Conservation (phyloP, 306 rosid genomes). For the Quercus robur region DNA sequence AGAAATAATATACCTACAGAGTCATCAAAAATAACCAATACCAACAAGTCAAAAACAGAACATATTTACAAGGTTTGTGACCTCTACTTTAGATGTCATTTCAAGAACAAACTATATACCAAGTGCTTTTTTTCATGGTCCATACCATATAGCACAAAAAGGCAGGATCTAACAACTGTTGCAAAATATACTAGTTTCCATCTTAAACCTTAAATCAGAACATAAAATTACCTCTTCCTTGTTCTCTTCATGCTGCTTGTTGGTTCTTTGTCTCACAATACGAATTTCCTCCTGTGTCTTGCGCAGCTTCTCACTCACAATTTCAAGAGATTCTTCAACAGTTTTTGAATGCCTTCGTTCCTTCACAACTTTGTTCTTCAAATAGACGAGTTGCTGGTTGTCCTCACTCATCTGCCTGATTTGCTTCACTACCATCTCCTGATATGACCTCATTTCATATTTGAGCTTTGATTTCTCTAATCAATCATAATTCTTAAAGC, state of each 20-base stretch:
- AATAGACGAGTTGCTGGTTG: constrained; percentile 50
- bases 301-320: constrained; percentile 47
- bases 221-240: constrained; percentile 63
- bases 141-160: constrained; percentile 2
- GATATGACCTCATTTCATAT: constrained; percentile 66
- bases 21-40: not conserved
- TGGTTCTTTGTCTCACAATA: constrained; percentile 52
- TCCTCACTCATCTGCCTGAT: constrained; percentile 72
- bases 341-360: constrained; percentile 33
- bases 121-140: not conserved
- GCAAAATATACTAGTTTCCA: not conserved
- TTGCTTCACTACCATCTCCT: constrained; percentile 71
- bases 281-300: constrained; percentile 53
- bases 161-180: constrained; percentile 6
- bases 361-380: constrained; percentile 45
- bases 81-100: not conserved
- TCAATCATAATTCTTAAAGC: constrained; percentile 1
- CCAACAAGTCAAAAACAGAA: not conserved
- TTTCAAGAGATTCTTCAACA: constrained; percentile 46
- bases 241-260: constrained; percentile 54
- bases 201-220: not conserved
- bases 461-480: constrained; percentile 69
- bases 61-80: not conserved
- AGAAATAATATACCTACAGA: not conserved
- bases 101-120: too few species aligned